Conservation (phyloP, 352 stramenopile species). For the Globisporangium paddicum region DNA sequence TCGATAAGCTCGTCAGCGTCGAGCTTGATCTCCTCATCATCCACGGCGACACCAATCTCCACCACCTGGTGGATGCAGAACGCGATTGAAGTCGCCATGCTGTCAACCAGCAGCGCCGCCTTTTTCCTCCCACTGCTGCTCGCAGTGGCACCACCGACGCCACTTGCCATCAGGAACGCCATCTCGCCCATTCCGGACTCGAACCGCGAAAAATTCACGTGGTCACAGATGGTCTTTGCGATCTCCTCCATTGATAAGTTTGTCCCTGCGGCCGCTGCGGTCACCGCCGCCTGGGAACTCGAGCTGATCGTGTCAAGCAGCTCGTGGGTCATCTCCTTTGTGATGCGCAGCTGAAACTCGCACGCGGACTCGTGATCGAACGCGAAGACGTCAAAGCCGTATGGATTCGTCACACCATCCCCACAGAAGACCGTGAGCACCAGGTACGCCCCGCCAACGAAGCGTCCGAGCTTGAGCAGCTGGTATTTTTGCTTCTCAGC, state of each 20-base stretch:
- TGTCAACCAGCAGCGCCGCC: conserved; percentile 23
- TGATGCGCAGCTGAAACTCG: conserved; percentile 50
- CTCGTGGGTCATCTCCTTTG: conserved; percentile 58
- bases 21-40: background rate
- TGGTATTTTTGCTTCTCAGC: conserved; percentile 38
- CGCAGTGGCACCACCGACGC: conserved; percentile 3
- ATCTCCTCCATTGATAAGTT: conserved; percentile 75
- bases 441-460: conserved; percentile 60
- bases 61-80: conserved; percentile 41
- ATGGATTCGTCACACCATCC: conserved; percentile 57
- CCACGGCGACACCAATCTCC: conserved; percentile 5
- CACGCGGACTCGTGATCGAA: conserved; percentile 36
- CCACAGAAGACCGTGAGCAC: conserved; percentile 65
- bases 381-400: conserved; percentile 66
- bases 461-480: conserved; percentile 59
- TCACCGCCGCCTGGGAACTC: conserved; percentile 42
- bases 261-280: conserved; percentile 53
- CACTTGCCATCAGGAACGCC: conserved; percentile 37
- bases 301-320: conserved; percentile 56
- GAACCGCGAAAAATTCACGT: conserved; percentile 43
- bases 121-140: conserved; percentile 8
- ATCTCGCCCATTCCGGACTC: conserved; percentile 36
- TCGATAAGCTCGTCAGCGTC: background rate
- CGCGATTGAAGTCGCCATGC: conserved; percentile 16
- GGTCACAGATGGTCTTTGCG: conserved; percentile 51